Conservation (phyloP, 176 grass and related monocot genomes). For the Phoenix dactylifera region DNA sequence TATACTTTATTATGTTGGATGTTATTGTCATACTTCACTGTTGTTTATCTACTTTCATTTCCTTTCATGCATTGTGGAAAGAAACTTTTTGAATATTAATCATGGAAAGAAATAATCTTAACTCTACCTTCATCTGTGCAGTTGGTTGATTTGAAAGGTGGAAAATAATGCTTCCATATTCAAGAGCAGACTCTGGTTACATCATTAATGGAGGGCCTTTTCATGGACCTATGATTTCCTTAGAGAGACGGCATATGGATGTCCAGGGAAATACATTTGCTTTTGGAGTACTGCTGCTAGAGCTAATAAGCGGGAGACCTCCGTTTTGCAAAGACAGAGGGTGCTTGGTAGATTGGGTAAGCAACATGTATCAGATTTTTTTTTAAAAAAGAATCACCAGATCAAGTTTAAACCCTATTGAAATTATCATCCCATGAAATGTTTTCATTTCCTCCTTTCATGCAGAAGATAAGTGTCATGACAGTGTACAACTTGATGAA, state of each 20-base stretch:
- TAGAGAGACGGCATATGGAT: constrained; percentile 44
- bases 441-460: too few species aligned
- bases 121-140: constrained; percentile 16
- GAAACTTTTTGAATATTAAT: too few species aligned
- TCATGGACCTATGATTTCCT: constrained; percentile 28
- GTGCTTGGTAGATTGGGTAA: constrained; percentile 78
- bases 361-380: background rate
- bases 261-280: constrained; percentile 72
- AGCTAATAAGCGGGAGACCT: constrained; percentile 81
- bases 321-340: constrained; percentile 89
- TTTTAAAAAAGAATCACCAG: background rate
- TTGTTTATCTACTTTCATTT: background rate
- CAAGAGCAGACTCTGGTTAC: constrained; percentile 28
- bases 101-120: too few species aligned
- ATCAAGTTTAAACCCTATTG: background rate
- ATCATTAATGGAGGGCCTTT: constrained; percentile 39
- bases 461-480: too few species aligned
- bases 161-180: constrained; percentile 59
- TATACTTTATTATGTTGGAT: too few species aligned
- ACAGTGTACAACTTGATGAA: too few species aligned
- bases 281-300: constrained; percentile 79
- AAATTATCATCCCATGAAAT: background rate
- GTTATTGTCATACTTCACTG: too few species aligned
- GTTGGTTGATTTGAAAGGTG: constrained; percentile 96
- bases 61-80: too few species aligned